Base-by-base conservation (phyloP, 2,329 filamentous ascomycete species). In the Colletotrichum truncatum region DNA sequence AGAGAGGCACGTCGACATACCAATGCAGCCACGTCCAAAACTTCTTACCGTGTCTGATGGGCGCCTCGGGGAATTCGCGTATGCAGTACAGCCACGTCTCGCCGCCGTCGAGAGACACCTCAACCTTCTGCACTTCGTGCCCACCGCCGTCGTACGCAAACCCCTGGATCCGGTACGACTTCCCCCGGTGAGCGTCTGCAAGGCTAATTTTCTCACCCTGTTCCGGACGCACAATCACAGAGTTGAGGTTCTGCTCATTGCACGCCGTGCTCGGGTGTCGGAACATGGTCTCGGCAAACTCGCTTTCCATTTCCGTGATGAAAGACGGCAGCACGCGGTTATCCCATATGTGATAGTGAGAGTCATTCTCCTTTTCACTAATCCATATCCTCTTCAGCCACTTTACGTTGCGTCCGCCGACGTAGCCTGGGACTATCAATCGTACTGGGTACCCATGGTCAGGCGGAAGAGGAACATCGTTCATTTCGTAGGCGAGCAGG, bases 11-110 rank as follows among this genome's bases (percentile, higher is more conserved):
- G 58, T 86, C 84, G 2, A 85, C 73, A 60, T 85, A 75, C 84
- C 84, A 86, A 66, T 83, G 80, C 4, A 83, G 45, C 84, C 84
- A 86, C 0, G 83, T 81, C 84, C 83, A 86, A 68, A 84, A 86
- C 68, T 84, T 86, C 38, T 79, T 81, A 3, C 83, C 84, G 58
- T 87, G 82, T 4, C 84, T 75, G 32, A 86, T 77, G 0, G 84
- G 82, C 5, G 73, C 73, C 14, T 85, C 77, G 1, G 84, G 83
- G 51, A 81, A 84, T 66, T 79, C 62, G 12, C 71, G 60, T 18
- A 73, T 71, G 56, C 70, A 70, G 56, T 73, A 72, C 8, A 73
- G 48, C 72, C 84, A 86, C 4, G 72, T 83, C 18, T 78, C 66
- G 0, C 83, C 83, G 3, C 73, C 77, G 70, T 86, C 82, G 1